Evolutionary conservation across 768 basidiomycete genomes (phyloP), one percentile per base, ranked within the genome.

Genomic region (Serendipita vermifera): DNA sequence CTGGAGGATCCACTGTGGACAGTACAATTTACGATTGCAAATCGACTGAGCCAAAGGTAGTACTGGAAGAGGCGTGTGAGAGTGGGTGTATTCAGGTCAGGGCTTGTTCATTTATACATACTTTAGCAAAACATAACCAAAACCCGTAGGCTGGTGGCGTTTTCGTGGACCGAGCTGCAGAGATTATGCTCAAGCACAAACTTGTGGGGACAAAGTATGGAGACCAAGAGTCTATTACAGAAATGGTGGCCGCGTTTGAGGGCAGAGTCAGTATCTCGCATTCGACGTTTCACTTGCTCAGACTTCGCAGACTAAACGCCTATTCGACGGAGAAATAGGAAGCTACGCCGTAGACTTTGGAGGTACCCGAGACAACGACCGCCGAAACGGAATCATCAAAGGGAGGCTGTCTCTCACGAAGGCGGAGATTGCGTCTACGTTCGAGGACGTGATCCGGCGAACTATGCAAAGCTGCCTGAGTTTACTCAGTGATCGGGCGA

Each of bases 1-100:
- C 54, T 15, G 54, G 54, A 14, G 56, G 56, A 4, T 51, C 43
- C n/a, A 57, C 56, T 5, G 56, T 57, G 17, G 56, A 57, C 24
- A 57, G 41, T 9, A 57, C 56, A 1, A 22, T 57, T n/a, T 57
- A 57, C 24, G 6, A 32, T 5, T 57, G 56, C 43, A 57, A 41
- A n/a, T 24, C 41, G 3, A 6, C 51, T 5, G 33, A 41, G n/a
- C 56, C 56, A 5, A 24, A 57, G 14, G 17, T 57, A 5, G n/a
- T 31, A 22, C 41, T 57, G 15, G 41, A 57, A 26, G 56, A 57
- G 29, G 56, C 51, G 2, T 46, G 41, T 22, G 56, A 26, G 13
- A 48, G 41, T 24, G 56, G 51, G 33, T 57, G 56, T 33, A 33
- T 57, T 11, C 56, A 57, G 43, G 56, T 46, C 22, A 24, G 56